phyloP scores from a whole-genome alignment of 2,329 filamentous ascomycete genomes.

The Graphilbum ipis-grandicollis region DNA sequence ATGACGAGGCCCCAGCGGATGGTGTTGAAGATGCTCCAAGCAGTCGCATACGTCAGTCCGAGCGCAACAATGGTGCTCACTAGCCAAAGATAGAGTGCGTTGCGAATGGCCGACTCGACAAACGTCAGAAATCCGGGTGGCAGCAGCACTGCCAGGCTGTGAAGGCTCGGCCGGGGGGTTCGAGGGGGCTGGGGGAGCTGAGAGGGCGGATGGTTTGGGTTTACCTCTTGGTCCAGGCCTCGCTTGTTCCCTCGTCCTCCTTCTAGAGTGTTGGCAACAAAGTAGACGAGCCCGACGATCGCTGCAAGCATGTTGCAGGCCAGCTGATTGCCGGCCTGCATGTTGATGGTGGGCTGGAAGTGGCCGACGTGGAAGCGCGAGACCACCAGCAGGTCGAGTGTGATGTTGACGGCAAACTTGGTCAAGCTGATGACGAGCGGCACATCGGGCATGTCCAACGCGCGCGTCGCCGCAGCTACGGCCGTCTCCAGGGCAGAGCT shows the following conservation, averaged over 20 bases:
- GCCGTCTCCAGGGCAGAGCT: slow-evolving; percentile 46
- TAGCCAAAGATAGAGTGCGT: slow-evolving; percentile 55
- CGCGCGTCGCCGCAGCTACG: slow-evolving; percentile 41
- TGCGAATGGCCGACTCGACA: slow-evolving; percentile 46
- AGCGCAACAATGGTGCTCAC: slow-evolving; percentile 46
- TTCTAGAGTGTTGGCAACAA: no score
- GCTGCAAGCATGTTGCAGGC: slow-evolving; percentile 41
- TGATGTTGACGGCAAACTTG: slow-evolving; percentile 49
- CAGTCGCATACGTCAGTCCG: slow-evolving; percentile 48
- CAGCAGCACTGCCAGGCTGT: slow-evolving; percentile 30
- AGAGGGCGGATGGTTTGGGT: no score
- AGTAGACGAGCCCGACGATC: slow-evolving; percentile 39
- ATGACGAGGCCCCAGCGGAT: slow-evolving; percentile 61
- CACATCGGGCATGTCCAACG: slow-evolving; percentile 52
- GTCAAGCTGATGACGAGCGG: slow-evolving; percentile 46
- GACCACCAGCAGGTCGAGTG: slow-evolving; percentile 48
- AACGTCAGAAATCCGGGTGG: slow-evolving; percentile 43
- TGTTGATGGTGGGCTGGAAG: slow-evolving; percentile 39
- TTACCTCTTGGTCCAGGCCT: no score
- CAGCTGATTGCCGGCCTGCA: slow-evolving; percentile 46
- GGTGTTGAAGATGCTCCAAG: slow-evolving; percentile 58
- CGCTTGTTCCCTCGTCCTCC: no score
- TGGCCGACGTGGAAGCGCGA: slow-evolving; percentile 44
- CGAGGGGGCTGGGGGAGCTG: no score
- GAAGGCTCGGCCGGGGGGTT: slow-evolving; percentile 21